A percentile compares a stretch with the other conserved stretches of the same genome.
These are phyloP conservation scores for Funneliformis mosseae DNA, from an alignment of 192 early-diverging fungal genomes.

Conservation along the genomic window DNA sequence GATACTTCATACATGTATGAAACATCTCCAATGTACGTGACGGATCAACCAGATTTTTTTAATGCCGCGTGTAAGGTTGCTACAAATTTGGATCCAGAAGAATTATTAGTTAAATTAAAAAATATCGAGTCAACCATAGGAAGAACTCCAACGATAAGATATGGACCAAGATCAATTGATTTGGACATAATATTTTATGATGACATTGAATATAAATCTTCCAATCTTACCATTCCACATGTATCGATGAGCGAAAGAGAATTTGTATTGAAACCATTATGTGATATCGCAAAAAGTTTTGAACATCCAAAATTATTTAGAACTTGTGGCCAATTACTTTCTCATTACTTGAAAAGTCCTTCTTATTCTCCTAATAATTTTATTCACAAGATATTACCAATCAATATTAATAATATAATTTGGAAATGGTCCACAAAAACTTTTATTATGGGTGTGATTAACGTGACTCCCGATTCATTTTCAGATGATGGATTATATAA, in stretches of 20 bases:
- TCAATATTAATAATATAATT: constrained; percentile 44
- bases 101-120: constrained; percentile 77
- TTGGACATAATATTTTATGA: constrained; percentile 97
- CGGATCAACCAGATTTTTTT: constrained; percentile 89
- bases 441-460: constrained; percentile 94
- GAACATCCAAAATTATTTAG: constrained; percentile 88
- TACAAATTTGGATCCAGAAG: constrained; percentile 75
- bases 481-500: constrained; percentile 85
- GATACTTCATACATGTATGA: constrained; percentile 98
- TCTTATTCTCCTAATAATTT: constrained; percentile 38
- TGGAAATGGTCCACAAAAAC: constrained; percentile 72
- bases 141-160: constrained; percentile 63
- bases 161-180: constrained; percentile 93
- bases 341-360: constrained; percentile 53
- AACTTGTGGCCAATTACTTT: constrained; percentile 72
- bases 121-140: constrained; percentile 84
- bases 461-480: constrained; percentile 96
- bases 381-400: constrained; percentile 59
- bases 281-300: constrained; percentile 88
- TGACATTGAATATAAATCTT: constrained; percentile 59
- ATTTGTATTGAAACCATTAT: constrained; percentile 92
- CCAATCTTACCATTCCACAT: constrained; percentile 88
- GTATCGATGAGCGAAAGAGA: constrained; percentile 84
- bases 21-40: constrained; percentile 94
- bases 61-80: constrained; percentile 85